Conservation (phyloP, 495 filamentous ascomycete species). For the Letharia lupina region DNA sequence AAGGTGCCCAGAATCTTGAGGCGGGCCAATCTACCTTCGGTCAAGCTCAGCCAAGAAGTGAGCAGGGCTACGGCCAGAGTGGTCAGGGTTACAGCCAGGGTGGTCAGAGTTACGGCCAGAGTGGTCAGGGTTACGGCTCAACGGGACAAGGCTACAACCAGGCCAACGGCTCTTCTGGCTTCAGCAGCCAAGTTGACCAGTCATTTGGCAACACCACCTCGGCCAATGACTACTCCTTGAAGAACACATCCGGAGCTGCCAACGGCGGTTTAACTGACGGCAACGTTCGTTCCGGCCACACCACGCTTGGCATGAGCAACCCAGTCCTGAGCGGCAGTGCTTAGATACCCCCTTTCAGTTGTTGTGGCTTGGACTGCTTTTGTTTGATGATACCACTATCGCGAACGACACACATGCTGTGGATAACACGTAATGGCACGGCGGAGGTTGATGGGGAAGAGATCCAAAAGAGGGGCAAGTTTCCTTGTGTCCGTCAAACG, state of each 20-base stretch:
- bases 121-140: background rate
- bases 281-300: slow-evolving; percentile 24
- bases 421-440: slow-evolving; percentile 25
- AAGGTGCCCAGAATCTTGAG: slow-evolving; percentile 32
- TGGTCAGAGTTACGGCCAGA: too few species aligned
- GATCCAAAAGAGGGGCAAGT: slow-evolving; percentile 7
- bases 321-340: slow-evolving; percentile 38
- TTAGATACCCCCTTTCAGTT: slow-evolving; percentile 27
- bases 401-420: slow-evolving; percentile 26
- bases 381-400: slow-evolving; percentile 36
- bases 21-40: slow-evolving; percentile 25
- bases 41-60: slow-evolving; percentile 17
- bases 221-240: slow-evolving; percentile 23
- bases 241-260: slow-evolving; percentile 18
- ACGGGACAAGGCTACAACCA: slow-evolving; percentile 16
- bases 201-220: slow-evolving; percentile 35
- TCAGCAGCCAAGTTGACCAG: slow-evolving; percentile 48
- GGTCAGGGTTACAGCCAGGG: slow-evolving; percentile 12
- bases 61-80: slow-evolving; percentile 16
- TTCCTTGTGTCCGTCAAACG: slow-evolving; percentile 11
- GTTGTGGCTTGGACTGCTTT: slow-evolving; percentile 21
- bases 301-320: slow-evolving; percentile 40
- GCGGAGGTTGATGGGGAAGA: slow-evolving; percentile 16
- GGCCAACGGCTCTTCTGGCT: slow-evolving; percentile 32
- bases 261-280: slow-evolving; percentile 24